Evolutionary conservation across 371 early-diverging fungal genomes (phyloP).

Genomic region (Mortierella sp.): DNA sequence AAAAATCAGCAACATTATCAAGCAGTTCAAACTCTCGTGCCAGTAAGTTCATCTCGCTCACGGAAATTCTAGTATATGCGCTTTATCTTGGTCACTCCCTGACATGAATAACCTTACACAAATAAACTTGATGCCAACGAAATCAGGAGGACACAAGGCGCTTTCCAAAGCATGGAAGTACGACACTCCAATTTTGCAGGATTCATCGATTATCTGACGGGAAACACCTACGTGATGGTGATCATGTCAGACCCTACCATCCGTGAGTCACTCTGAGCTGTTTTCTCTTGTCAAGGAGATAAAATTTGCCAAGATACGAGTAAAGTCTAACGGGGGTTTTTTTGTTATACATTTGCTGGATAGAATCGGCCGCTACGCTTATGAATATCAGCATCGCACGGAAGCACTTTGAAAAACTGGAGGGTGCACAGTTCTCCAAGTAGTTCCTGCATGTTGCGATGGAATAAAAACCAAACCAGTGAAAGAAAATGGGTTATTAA

Average conservation of each 20-base stretch:
- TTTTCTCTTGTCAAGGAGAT: neutral
- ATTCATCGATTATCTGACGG: constrained; percentile 92
- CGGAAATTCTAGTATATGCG: neutral
- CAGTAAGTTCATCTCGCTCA: constrained; percentile 61
- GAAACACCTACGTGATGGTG: constrained; percentile 95
- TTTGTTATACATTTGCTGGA: neutral
- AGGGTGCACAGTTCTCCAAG: constrained; percentile 60
- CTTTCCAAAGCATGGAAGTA: constrained; percentile 92
- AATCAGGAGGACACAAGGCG: constrained; percentile 80
- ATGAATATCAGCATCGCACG: constrained; percentile 88
- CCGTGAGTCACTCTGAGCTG: constrained; percentile 70
- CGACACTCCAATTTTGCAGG: constrained; percentile 84
- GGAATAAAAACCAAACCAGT: neutral
- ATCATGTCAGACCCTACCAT: constrained; percentile 91
- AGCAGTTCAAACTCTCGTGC: constrained; percentile 91
- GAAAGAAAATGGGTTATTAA: no score
- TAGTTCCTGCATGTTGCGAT: constrained; percentile 3
- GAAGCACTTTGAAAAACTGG: constrained; percentile 90
- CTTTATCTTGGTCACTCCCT: no score
- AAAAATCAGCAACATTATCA: constrained; percentile 94
- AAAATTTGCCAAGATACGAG: neutral
- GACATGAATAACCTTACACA: neutral
- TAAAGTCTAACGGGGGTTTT: neutral
- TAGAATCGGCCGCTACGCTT: constrained; percentile 87
- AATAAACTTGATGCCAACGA: no score